Percentiles rank a stretch among this genome's conserved stretches.
phyloP scores from a whole-genome alignment of 2,329 filamentous ascomycete genomes.

The Drechmeria coniospora region DNA sequence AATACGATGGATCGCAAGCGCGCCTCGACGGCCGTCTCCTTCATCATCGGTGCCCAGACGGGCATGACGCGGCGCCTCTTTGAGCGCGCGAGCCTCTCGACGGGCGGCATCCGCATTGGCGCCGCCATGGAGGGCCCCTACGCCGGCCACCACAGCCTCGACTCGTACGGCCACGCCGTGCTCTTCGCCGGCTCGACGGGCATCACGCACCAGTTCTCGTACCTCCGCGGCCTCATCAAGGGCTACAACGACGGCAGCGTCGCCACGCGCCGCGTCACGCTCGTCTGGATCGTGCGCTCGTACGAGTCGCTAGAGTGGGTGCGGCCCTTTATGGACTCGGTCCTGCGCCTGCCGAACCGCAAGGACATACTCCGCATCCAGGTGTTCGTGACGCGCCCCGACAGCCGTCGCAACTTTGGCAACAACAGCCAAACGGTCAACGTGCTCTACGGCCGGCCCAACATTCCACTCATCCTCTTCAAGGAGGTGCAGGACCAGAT shows the following conservation, averaged over 20 bases:
- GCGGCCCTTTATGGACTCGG: constrained; percentile 61
- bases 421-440: constrained; percentile 67
- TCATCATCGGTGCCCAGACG: constrained; percentile 75
- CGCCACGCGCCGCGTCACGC: constrained; percentile 64
- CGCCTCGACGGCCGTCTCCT: constrained; percentile 48
- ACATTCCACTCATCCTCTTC: constrained; percentile 61
- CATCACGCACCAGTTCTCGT: constrained; percentile 89
- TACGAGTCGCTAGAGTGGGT: constrained; percentile 88
- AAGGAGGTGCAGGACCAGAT: constrained; percentile 70
- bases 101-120: constrained; percentile 41
- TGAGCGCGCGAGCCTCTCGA: constrained; percentile 44
- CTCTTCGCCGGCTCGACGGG: constrained; percentile 87
- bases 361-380: constrained; percentile 73
- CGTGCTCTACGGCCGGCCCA: constrained; percentile 82
- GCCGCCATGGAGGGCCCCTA: constrained; percentile 87
- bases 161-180: constrained; percentile 83
- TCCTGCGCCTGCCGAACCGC: constrained; percentile 66
- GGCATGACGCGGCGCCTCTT: constrained; percentile 78
- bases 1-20: constrained; percentile 23
- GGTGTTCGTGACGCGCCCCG: constrained; percentile 79
- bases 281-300: constrained; percentile 88
- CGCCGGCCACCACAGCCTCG: constrained; percentile 64
- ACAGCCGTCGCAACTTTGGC: constrained; percentile 66
- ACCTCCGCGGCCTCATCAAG: constrained; percentile 61
- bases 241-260: constrained; percentile 56